Percentiles rank a stretch among this genome's conserved stretches.
Conservation (phyloP, 2,329 filamentous ascomycete species). For the Byssothecium circinans region DNA sequence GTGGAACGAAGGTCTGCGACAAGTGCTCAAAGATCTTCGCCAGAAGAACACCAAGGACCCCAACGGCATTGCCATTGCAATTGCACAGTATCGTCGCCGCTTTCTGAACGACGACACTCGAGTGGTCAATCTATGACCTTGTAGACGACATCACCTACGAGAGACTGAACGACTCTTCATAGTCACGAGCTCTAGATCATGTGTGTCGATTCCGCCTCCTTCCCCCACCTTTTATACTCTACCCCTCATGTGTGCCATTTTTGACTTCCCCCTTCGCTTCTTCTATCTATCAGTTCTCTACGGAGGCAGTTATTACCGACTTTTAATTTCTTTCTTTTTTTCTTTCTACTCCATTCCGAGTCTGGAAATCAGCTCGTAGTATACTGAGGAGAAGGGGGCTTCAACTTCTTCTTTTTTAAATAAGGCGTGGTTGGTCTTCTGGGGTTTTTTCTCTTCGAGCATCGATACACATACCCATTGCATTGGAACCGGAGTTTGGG, state of each 20-base stretch:
- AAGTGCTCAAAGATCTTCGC: slow-evolving; percentile 42
- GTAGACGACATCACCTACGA: slow-evolving; percentile 3
- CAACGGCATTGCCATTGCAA: slow-evolving; percentile 43
- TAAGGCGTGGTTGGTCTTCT: neutral
- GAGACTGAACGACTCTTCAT: neutral
- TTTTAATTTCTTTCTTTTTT: too few species aligned
- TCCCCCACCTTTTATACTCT: too few species aligned
- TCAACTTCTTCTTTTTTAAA: too few species aligned
- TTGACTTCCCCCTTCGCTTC: too few species aligned
- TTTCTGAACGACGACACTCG: slow-evolving; percentile 46
- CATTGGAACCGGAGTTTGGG: slow-evolving; percentile 18
- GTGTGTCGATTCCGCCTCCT: neutral
- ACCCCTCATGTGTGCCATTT: neutral
- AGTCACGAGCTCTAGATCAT: neutral
- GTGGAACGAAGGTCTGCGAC: slow-evolving; percentile 44
- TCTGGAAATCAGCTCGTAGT: too few species aligned
- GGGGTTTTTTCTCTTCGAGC: slow-evolving; percentile 8
- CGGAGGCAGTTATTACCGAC: neutral
- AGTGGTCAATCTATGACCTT: slow-evolving; percentile 39
- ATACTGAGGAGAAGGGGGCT: too few species aligned
- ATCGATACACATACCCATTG: slow-evolving; percentile 23
- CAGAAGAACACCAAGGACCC: slow-evolving; percentile 42
- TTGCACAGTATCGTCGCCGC: slow-evolving; percentile 43
- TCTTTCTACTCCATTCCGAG: too few species aligned
- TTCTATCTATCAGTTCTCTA: neutral